phyloP scores from a whole-genome alignment of 768 basidiomycete species.

The Leccinum rimulosum region DNA sequence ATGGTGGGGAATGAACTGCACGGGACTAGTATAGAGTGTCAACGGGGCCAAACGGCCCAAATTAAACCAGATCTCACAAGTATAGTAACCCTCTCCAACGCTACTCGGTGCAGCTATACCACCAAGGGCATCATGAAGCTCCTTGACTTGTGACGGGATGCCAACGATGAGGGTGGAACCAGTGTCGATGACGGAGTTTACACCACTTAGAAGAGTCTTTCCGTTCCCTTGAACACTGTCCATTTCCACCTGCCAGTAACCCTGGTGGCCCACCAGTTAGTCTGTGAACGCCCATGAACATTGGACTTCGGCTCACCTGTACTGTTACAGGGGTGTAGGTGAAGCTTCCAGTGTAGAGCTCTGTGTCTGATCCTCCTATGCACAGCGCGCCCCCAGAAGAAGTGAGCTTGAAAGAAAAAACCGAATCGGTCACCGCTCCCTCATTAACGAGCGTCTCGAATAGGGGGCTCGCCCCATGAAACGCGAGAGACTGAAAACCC shows the following conservation, averaged over 20 bases:
- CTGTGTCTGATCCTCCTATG: background rate
- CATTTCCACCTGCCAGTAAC: background rate
- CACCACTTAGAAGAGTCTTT: background rate
- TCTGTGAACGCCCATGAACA: too few species aligned
- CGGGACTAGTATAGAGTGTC: background rate
- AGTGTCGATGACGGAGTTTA: background rate
- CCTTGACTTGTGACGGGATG: background rate
- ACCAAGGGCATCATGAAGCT: background rate
- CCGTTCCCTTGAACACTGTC: background rate
- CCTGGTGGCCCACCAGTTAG: too few species aligned
- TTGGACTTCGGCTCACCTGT: background rate
- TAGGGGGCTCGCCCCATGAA: background rate
- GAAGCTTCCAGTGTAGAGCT: background rate
- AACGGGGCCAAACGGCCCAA: background rate
- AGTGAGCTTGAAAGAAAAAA: background rate
- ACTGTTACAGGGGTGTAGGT: background rate
- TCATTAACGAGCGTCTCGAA: background rate
- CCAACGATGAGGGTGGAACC: background rate
- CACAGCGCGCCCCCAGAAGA: background rate
- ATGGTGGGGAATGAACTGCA: background rate
- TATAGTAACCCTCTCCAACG: background rate
- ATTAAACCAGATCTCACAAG: background rate
- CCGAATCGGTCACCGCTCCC: background rate
- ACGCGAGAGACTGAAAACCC: background rate
- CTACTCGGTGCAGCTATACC: background rate